Percentiles rank a stretch among this genome's conserved stretches.
These are phyloP conservation scores for Thermothielavioides terrestris DNA, from an alignment of 495 filamentous ascomycete species.

Conservation along the genomic window DNA sequence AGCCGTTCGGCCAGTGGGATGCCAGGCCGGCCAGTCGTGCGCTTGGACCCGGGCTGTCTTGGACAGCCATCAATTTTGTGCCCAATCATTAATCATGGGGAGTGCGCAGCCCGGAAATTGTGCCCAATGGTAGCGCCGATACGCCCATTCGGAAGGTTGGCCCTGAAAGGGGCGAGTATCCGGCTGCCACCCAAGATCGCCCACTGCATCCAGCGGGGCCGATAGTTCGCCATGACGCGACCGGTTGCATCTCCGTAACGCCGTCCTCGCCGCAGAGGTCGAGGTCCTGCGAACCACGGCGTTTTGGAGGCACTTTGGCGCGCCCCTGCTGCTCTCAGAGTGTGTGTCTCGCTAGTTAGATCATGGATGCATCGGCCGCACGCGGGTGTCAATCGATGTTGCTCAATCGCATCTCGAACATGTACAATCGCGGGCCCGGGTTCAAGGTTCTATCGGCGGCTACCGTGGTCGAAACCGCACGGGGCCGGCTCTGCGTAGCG, in stretches of 20 bases:
- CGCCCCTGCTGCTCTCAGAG: too few relatives aligned
- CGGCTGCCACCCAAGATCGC: conserved; percentile 7
- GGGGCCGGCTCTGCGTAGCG: too few relatives aligned
- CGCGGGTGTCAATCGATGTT: too few relatives aligned
- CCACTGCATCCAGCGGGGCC: too few relatives aligned
- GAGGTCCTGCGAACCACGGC: too few relatives aligned
- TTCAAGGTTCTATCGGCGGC: too few relatives aligned
- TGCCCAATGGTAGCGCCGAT: conserved; percentile 29
- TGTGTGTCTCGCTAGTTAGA: neutral
- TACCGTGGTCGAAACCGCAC: too few relatives aligned
- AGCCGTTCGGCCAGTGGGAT: conserved; percentile 23
- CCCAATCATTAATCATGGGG: too few relatives aligned
- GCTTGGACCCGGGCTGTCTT: conserved; percentile 23
- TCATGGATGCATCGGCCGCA: neutral
- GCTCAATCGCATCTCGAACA: too few relatives aligned
- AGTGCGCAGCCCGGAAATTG: conserved; percentile 33
- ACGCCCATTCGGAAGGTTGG: neutral
- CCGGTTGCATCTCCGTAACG: neutral
- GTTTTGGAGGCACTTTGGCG: too few relatives aligned
- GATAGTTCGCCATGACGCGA: neutral
- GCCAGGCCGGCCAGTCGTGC: conserved; percentile 13
- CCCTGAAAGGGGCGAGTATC: neutral
- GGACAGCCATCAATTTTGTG: conserved; percentile 27
- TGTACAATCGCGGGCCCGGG: too few relatives aligned
- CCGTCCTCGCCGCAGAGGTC: neutral